Base-by-base conservation (phyloP, 1,284 basidiomycete genomes). In the Ganoderma boninense region DNA sequence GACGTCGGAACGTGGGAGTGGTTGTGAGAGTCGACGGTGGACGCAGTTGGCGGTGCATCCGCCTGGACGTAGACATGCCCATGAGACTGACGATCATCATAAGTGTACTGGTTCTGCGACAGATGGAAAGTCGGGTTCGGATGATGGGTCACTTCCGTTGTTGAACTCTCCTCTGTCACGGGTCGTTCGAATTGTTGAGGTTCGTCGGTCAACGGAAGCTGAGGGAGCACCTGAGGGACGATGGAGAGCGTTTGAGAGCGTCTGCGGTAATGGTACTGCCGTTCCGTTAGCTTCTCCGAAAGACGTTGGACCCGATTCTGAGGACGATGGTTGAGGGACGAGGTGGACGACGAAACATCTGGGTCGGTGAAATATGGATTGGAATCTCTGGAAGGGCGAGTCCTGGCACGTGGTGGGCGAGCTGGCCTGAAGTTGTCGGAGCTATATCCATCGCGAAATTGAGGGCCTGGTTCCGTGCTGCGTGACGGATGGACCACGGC, bases 11-110 rank as follows among this genome's bases (percentile, higher is more conserved):
- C 71, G 46, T 70, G 75, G 1, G 73, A 60, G 52, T 69, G 71
- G 40, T 69, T n/a, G 54, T 69, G 71, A 29, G 73, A 64, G 62
- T 72, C 71, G 61, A 69, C 62, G 43, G 67, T 67, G 14, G 73
- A 67, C 14, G 72, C 66, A 6, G 69, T n/a, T 40, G 68, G 69
- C 16, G 65, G 63, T 14, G 64, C 46, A n/a, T 72, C 68, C 56
- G 62, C 26, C 42, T 71, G 72, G n/a, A 57, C 73, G 43, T 75
- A 79, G 66, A 74, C 62, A 64, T 77, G 76, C 8, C 78, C 79
- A 69, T 80, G 79, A 57, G 79, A 79, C 70, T 80, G 79, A 59
- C 78, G 77, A 62, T 77, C 77, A 69, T 77, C 78, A 70, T 79
- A 80, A 35, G 74, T 75, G 66, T 80, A 79, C 73, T 79, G 78